These are phyloP conservation scores for Blastosporella zonata DNA, from an alignment of 1,284 basidiomycete genomes.

Conservation along the genomic window DNA sequence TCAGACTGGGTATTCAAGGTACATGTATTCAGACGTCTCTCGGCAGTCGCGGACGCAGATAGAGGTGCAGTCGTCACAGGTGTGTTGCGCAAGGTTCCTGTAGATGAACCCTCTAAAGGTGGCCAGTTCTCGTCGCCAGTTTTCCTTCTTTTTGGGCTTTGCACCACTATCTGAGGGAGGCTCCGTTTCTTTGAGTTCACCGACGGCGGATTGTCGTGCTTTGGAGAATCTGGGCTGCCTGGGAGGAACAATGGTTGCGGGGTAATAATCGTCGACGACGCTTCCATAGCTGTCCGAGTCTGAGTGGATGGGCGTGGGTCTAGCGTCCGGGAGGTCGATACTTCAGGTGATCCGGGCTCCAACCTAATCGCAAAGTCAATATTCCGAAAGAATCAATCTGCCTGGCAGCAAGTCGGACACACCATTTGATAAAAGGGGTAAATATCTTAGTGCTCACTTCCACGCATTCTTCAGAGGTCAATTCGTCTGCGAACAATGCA, in stretches of 20 bases:
- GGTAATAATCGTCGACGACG: neutral
- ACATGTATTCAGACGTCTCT: neutral
- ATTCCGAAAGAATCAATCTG: neutral
- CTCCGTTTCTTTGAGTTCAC: neutral
- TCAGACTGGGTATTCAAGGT: neutral
- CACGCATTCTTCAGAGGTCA: neutral
- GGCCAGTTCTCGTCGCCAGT: neutral
- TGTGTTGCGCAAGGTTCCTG: neutral
- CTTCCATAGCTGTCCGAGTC: neutral
- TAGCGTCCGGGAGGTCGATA: neutral
- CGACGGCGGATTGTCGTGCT: too few species aligned
- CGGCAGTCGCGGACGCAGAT: neutral
- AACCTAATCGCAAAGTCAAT: neutral
- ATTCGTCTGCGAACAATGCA: conserved; percentile 1
- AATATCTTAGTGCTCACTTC: neutral
- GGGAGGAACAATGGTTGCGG: conserved; percentile 3
- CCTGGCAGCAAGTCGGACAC: neutral
- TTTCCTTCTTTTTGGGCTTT: neutral
- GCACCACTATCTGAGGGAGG: neutral
- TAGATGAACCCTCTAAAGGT: neutral
- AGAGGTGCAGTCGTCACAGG: neutral
- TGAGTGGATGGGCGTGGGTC: neutral
- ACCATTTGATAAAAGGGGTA: conserved; percentile 4
- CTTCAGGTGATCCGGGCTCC: neutral
- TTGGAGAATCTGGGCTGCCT: neutral